Evolutionary conservation across 2,329 filamentous ascomycete species (phyloP), one percentile per base, ranked within the genome.

Genomic region (Ophiosphaerella herpotricha): DNA sequence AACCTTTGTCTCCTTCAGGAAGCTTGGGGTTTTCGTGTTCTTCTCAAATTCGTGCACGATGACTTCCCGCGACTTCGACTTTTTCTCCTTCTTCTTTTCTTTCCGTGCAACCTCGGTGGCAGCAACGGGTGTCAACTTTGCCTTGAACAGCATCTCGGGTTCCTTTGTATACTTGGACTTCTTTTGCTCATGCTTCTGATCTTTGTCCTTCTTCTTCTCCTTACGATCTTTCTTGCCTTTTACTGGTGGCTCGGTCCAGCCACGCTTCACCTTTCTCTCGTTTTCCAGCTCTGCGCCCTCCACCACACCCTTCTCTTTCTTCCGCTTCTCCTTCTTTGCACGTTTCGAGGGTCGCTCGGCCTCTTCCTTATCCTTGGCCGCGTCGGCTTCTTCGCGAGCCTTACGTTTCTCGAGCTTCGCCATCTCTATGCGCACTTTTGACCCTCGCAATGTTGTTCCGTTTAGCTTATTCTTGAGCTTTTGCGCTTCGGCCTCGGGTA

Each of bases 391-490:
- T 1, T 71, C 68, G 12, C 72, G 62, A 46, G 68, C 71, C 44
- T 74, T 74, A 50, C 72, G 75, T 76, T 85, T 82, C 58, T 84
- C 79, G 0, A 88, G 85, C 41, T 85, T 85, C 6, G 94, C 94
- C 57, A 87, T 85, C 63, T 97, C 90, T 51, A 99, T 84, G 51
- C 85, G 85, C 63, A 97, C 84, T 74, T 96, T 97, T 52, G 81
- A 80, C 7, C 94, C 94, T 69, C 88, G 94, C 48, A 99, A 76
- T 21, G 90, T 88, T 2, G 88, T 84, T 29, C 93, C 93, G 78
- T 96, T 89, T 42, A 97, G 81, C 77, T 94, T 97, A 76, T 88
- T 93, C 77, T 87, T 91, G 46, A 97, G 75, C 73, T 91, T 96
- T n/a, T 93, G 88, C 8, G 93, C 94, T 58, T 96, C 91, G 74